Evolutionary conservation across 805 yeast species (phyloP).

Genomic region (Pichia heedii): DNA sequence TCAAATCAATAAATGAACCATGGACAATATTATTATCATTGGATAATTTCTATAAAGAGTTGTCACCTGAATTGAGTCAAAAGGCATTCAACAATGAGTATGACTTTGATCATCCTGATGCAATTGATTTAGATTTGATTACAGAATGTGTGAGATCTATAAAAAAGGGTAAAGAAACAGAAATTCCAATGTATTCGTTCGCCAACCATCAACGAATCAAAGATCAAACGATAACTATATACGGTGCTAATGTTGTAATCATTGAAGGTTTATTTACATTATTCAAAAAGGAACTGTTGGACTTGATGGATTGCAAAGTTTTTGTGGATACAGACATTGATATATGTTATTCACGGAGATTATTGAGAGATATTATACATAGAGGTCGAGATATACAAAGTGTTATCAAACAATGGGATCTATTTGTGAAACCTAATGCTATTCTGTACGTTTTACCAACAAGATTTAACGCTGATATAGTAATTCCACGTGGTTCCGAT

Average conservation of each 20-base stretch:
- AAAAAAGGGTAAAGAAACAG: slow-evolving; percentile 60
- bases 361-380: slow-evolving; percentile 76
- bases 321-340: slow-evolving; percentile 94
- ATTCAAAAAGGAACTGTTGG: slow-evolving; percentile 57
- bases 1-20: slow-evolving; percentile 71
- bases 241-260: slow-evolving; percentile 90
- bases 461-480: slow-evolving; percentile 70
- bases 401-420: slow-evolving; percentile 81
- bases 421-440: slow-evolving; percentile 88
- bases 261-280: slow-evolving; percentile 87
- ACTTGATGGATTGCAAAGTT: slow-evolving; percentile 75
- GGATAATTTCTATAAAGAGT: slow-evolving; percentile 84
- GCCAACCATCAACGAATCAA: slow-evolving; percentile 46
- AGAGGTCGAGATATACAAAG: slow-evolving; percentile 82
- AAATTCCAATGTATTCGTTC: slow-evolving; percentile 67
- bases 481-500: slow-evolving; percentile 87
- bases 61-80: slow-evolving; percentile 50
- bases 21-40: slow-evolving; percentile 88
- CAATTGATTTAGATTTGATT: slow-evolving; percentile 70
- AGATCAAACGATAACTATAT: slow-evolving; percentile 60
- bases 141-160: slow-evolving; percentile 53
- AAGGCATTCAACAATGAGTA: slow-evolving; percentile 60
- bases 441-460: slow-evolving; percentile 68
- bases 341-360: slow-evolving; percentile 80
- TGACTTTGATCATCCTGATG: slow-evolving; percentile 84